phyloP scores from a whole-genome alignment of 768 basidiomycete genomes.

The Rhizopogon vulgaris region DNA sequence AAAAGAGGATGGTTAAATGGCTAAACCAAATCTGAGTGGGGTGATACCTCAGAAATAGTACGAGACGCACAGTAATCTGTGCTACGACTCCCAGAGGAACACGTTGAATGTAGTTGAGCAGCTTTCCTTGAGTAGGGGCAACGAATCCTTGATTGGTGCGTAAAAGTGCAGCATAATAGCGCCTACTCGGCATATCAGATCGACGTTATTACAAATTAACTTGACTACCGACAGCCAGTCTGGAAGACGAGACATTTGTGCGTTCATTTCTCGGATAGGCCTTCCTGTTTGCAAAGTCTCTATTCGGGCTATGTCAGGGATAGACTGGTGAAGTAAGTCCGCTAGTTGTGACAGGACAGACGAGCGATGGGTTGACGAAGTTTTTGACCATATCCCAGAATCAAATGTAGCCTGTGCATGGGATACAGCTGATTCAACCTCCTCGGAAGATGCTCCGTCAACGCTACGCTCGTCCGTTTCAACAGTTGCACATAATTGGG shows the following conservation, averaged over 20 bases:
- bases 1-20: conserved; percentile 89
- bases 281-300: conserved; percentile 78
- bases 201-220: neutral
- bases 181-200: conserved; percentile 34
- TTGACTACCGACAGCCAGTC: conserved; percentile 71
- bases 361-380: conserved; percentile 54
- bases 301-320: conserved; percentile 53
- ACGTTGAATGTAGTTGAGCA: conserved; percentile 75
- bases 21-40: conserved; percentile 28
- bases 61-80: conserved; percentile 62
- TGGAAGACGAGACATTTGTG: conserved; percentile 69
- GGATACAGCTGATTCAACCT: conserved; percentile 46
- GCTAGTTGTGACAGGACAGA: conserved; percentile 62
- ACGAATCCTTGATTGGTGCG: conserved; percentile 65
- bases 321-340: conserved; percentile 47
- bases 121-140: conserved; percentile 71
- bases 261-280: conserved; percentile 78
- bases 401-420: conserved; percentile 54
- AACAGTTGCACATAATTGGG: neutral
- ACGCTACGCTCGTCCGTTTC: conserved; percentile 36
- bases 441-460: conserved; percentile 41
- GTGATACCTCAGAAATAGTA: neutral
- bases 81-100: conserved; percentile 85
- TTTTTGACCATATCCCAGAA: conserved; percentile 68
- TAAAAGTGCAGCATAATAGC: conserved; percentile 71